Base-by-base conservation (phyloP, 1,284 basidiomycete genomes). In the Amylostereum areolatum region DNA sequence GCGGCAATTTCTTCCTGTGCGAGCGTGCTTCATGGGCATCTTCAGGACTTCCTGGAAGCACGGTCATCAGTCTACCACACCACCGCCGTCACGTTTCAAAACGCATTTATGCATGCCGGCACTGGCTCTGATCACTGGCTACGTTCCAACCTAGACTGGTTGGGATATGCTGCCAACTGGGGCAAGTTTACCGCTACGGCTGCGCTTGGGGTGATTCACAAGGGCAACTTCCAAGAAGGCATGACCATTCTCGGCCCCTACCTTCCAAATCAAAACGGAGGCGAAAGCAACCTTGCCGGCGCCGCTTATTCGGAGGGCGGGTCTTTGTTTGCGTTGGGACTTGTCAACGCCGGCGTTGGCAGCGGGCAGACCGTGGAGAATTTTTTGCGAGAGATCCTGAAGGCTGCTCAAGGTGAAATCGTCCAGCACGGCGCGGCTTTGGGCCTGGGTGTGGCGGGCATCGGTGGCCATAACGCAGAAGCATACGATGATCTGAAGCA, bases 141-240 rank as follows among this genome's bases (percentile, higher is more conserved):
- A 29, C 84, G 92, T 8, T 91, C 96, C 50, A 97, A 97, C 65
- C 77, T 98, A 43, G 94, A 96, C 64, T 98, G 93, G 92, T 80
- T 98, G 2, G 89, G 83, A 27, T 78, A 91, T 52, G 95, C 95
- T 2, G 88, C 86, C 37, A 97, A 98, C 65, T 98, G 95, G 95
- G 91, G 92, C 40, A 98, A 97, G 63, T 98, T 97, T 70, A 91
- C 92, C 6, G 91, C 94, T 2, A 97, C 95, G 5, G 93, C 94
- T 27, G 92, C 89, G 6, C 81, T 98, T 27, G 95, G 95, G 58
- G 90, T 97, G 46, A 97, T 98, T 57, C 93, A 97, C 72, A 94
- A 95, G 59, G 95, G 95, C 41, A 94, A 93, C 64, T 89, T 93
- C 61, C 84, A 92, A 59, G 89, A 96, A 65, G 93, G 92, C 46